Conservation (phyloP, 1,139 yeast species). For the Suhomyces bribrorum region DNA sequence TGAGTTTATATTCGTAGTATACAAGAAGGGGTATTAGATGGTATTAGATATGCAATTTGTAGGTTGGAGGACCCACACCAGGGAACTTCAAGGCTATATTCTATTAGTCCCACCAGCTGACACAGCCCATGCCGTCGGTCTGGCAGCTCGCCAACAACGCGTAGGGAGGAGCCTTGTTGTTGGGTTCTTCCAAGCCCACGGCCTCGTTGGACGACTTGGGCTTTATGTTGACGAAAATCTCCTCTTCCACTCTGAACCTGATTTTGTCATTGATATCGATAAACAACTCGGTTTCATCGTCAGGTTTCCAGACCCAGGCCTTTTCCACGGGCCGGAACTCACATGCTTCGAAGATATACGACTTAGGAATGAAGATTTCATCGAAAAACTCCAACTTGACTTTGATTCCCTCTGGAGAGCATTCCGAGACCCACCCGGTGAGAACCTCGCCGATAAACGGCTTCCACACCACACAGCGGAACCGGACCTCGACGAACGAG, state of each 20-base stretch:
- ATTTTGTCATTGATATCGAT: constrained; percentile 89
- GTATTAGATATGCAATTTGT: neutral
- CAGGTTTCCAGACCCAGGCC: constrained; percentile 93
- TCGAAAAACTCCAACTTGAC: constrained; percentile 85
- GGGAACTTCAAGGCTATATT: too few species aligned
- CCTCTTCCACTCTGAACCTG: constrained; percentile 87
- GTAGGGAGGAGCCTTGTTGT: constrained; percentile 64
- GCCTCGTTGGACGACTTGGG: constrained; percentile 68
- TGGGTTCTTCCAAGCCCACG: constrained; percentile 22
- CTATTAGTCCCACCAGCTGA: constrained; percentile 86
- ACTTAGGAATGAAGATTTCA: constrained; percentile 85
- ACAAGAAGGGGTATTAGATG: too few species aligned
- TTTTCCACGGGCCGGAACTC: constrained; percentile 70
- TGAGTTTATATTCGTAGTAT: neutral
- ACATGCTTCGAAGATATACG: constrained; percentile 77
- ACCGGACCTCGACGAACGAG: constrained; percentile 71
- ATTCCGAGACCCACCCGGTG: constrained; percentile 90
- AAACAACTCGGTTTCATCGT: constrained; percentile 70
- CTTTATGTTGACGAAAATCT: constrained; percentile 76
- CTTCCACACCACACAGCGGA: constrained; percentile 80
- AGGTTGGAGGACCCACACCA: too few species aligned
- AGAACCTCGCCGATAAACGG: constrained; percentile 95
- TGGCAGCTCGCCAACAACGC: constrained; percentile 90
- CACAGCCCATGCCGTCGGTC: constrained; percentile 93
- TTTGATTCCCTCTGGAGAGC: constrained; percentile 83